Evolutionary conservation across 2,329 filamentous ascomycete genomes (phyloP).

Genomic region (Microthyrium microscopicum): DNA sequence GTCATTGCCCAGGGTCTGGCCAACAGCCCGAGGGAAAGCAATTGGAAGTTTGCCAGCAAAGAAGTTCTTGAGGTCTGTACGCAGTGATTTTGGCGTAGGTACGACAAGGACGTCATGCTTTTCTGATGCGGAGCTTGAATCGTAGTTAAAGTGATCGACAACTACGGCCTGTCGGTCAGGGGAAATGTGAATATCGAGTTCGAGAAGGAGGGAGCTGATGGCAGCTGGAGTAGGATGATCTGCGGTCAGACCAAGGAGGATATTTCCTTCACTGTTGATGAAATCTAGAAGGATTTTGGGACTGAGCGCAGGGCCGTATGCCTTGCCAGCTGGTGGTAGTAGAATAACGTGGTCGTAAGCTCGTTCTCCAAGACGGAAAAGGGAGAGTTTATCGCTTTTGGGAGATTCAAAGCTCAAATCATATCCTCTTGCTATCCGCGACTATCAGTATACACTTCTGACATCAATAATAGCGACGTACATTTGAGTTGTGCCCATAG

Average conservation of each 20-base stretch:
- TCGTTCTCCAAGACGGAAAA: slow-evolving; percentile 77
- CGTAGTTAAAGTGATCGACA: slow-evolving; percentile 93
- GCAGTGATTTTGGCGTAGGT: slow-evolving; percentile 46
- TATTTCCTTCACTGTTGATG: slow-evolving; percentile 78
- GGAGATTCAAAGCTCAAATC: slow-evolving; percentile 66
- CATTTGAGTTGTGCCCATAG: slow-evolving; percentile 60
- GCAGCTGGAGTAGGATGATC: slow-evolving; percentile 52
- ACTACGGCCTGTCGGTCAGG: slow-evolving; percentile 69
- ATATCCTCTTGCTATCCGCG: slow-evolving; percentile 57
- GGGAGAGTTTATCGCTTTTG: slow-evolving; percentile 56
- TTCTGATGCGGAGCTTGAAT: slow-evolving; percentile 57
- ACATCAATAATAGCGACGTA: slow-evolving; percentile 23
- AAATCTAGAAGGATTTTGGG: slow-evolving; percentile 80
- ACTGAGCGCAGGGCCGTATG: slow-evolving; percentile 74
- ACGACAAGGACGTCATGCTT: slow-evolving; percentile 79
- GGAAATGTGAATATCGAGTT: slow-evolving; percentile 81
- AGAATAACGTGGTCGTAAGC: slow-evolving; percentile 83
- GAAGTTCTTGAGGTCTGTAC: slow-evolving; percentile 57
- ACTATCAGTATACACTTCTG: not conserved
- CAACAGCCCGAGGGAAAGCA: slow-evolving; percentile 67
- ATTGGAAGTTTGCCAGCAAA: slow-evolving; percentile 57
- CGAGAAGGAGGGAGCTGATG: slow-evolving; percentile 61
- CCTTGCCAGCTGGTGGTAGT: slow-evolving; percentile 81
- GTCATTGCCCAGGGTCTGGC: slow-evolving; percentile 61
- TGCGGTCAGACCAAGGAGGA: slow-evolving; percentile 70